Evolutionary conservation across 345 rosid genomes (phyloP), one percentile per base, ranked within the genome.

Genomic region (Camelina sativa): DNA sequence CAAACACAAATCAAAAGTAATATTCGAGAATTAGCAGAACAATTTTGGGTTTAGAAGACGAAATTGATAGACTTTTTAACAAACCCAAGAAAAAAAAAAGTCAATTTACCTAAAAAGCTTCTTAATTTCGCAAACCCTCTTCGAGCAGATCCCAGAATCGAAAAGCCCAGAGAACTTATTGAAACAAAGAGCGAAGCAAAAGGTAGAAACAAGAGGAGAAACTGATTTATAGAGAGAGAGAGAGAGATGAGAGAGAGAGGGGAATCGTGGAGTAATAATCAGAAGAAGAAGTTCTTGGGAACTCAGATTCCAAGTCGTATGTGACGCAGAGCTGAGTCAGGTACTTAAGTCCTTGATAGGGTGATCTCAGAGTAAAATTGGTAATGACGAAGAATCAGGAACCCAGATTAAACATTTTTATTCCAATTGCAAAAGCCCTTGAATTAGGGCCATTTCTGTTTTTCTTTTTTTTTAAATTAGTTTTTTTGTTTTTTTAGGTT

Each of bases 111-210:
- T 8, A 11, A 35, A 44, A 71, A 22, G 16, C 20, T 28, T 9
- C 17, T 72, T 34, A 15, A 51, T 23, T 53, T 53, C 59, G 15
- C 12, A 44, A 44, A 12, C 48, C 48, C 7, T 44, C 17, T 44
- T 44, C 46, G 70, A 71, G 55, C 54, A 77, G 76, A 77, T 77
- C 80, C 38, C 48, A 50, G 20, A 64, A 64, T 47, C 71, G 23
- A 70, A 63, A 17, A 22, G 20, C 67, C 78, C 17, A 35, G 0
- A 6, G 23, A 37, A 51, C 32, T 8, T 48, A 6, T n/a, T 56
- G 3, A 65, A 22, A 11, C 16, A 44, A 35, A 57, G 59, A 67
- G 58, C 72, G 8, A 66, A 65, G 46, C 17, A 54, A 54, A 15
- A 23, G 2, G 15, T 1, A 46, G 11, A 34, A 30, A 30, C 28